Evolutionary conservation across 192 early-diverging fungal species (phyloP), one percentile per base, ranked within the genome.

Genomic region (Coemansia sp.): DNA sequence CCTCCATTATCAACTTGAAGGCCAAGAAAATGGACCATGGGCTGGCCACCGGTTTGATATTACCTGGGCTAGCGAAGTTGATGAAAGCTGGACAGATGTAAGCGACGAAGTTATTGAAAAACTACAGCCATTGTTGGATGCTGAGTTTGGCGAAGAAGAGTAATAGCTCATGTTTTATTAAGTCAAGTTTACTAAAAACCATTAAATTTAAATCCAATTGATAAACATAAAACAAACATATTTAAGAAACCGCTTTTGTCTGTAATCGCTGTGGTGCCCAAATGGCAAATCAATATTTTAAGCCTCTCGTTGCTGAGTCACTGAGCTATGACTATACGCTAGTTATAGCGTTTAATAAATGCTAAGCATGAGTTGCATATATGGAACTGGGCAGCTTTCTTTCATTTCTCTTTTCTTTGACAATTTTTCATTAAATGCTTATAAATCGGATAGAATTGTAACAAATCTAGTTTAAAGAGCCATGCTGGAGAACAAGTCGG

Each of bases 401-500:
- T 27, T 32, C 5, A 7, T 32, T 32, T 35, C 32, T 8, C 32
- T 35, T 35, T n/a, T 45, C 41, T 15, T 12, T 45, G 15, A 3
- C 41, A 12, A n/a, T 45, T 45, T 45, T 45, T n/a, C 14, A n/a
- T 45, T 45, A 45, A 12, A 45, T 10, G 32, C 32, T 45, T 45
- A 15, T 45, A n/a, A 45, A 45, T 45, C 41, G 15, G 14, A 45
- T 45, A 12, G 32, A 35, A 15, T 45, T 45, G 41, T 45, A 45
- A 45, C 41, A 45, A 45, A 45, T 45, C 14, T 45, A n/a, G 11
- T 43, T 71, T 54, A 74, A 17, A 81, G 60, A 0, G 62, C 56
- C 78, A 81, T 72, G 45, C 56, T 45, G 0, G 62, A 70, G 32
- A 81, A 62, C 68, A 81, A 53, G 29, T 75, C 72, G 41, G 78